Percentiles rank a stretch among this genome's conserved stretches.
Evolutionary conservation across 148 eudicot genomes (phyloP).

Genomic region (Rhododendron molle): DNA sequence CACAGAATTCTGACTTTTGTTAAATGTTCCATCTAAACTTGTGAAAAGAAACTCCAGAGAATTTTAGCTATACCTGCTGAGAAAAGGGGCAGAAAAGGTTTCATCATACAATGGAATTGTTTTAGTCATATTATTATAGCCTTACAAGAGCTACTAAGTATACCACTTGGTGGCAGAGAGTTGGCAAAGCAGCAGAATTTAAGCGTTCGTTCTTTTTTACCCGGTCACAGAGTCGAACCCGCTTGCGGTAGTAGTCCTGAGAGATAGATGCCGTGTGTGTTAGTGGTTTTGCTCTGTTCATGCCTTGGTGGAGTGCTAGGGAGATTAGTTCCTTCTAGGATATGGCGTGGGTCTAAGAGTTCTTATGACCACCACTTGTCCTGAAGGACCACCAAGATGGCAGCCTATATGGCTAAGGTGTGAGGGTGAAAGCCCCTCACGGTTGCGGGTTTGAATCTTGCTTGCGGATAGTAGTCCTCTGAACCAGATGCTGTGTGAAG

Average conservation of each 20-base stretch:
- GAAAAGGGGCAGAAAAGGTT: neutral
- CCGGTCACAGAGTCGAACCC: too few species aligned
- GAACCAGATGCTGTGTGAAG: too few species aligned
- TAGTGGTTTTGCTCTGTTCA: neutral
- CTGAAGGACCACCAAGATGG: too few species aligned
- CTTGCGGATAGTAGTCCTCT: too few species aligned
- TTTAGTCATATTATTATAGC: neutral
- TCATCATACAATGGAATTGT: neutral
- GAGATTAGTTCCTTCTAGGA: neutral
- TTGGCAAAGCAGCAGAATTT: too few species aligned
- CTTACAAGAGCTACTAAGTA: neutral
- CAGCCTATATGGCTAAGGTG: too few species aligned
- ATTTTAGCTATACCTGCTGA: neutral
- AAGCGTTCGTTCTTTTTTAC: neutral
- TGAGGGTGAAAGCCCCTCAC: too few species aligned
- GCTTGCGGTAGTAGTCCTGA: neutral
- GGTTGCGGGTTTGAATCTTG: too few species aligned
- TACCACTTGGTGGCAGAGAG: too few species aligned
- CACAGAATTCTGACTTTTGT: neutral
- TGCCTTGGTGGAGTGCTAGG: neutral
- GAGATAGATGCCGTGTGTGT: neutral
- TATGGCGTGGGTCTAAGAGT: too few species aligned
- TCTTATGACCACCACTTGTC: too few species aligned
- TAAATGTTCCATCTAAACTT: neutral
- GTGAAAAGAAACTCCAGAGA: neutral